Base-by-base conservation (phyloP, 1,284 basidiomycete genomes). In the Marasmius sp. region DNA sequence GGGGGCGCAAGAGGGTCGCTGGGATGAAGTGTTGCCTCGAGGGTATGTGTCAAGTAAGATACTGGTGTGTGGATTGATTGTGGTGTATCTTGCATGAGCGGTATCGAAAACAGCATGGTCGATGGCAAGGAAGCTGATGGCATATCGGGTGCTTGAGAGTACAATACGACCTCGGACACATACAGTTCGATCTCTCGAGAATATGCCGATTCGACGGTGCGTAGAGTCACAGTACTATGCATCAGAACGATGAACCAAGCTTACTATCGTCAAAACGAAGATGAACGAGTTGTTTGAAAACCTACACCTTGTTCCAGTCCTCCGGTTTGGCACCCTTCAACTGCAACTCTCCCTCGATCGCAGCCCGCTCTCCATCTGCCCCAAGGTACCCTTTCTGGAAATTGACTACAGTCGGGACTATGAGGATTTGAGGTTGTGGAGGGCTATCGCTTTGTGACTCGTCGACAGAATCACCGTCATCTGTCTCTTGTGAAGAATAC, bases 371-470 rank as follows among this genome's bases (percentile, higher is more conserved):
- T 50, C 82, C 88, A 61, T 92, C 89, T 20, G 88, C 89, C 61
- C 91, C 91, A 9, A 93, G 78, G 71, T 83, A 92, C 11, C 91
- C 91, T 69, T 86, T 91, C 77, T 93, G 91, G 69, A 93, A 93
- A 70, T 85, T 85, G 59, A 89, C 77, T 18, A 82, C 78, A 38
- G 85, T 80, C 3, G 91, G 90, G 47, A 86, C 77, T 64, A 92
- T 86, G 64, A 91, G 79, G 50, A 92, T 82, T 73, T 92, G 87
- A 68, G 78, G 82, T 16, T 73, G 71, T 14, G 55, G 57, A 5
- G 50, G 39, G 33, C 20, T 41, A 37, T 60, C 58, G 12, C 34
- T 20, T 14, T 54, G 52, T 20, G 54, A 41, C 18, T 58, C 39
- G 4, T 45, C 61, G 12, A 49, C 39, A 18, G 48, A 33, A 8